phyloP scores from a whole-genome alignment of 2,329 filamentous ascomycete species.

The Fusarium solani-melongenae region DNA sequence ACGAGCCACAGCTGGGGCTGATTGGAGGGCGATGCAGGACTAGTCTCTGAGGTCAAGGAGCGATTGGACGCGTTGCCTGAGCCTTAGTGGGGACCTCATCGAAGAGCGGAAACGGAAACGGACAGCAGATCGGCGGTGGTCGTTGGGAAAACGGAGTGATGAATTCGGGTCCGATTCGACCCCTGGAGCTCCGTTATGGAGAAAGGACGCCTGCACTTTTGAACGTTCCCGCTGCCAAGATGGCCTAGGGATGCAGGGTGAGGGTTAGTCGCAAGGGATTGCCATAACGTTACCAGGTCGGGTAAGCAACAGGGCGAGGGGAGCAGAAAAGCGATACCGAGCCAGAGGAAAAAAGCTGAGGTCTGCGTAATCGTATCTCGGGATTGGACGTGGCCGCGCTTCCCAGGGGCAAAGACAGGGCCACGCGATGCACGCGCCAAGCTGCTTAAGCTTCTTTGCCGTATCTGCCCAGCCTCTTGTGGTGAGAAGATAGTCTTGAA shows the following conservation, averaged over 20 bases:
- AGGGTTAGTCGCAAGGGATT: background rate
- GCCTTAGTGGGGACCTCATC: slow-evolving; percentile 9
- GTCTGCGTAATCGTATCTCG: slow-evolving; percentile 38
- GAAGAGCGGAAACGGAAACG: slow-evolving; percentile 16
- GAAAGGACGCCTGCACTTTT: slow-evolving; percentile 15
- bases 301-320: slow-evolving; percentile 20
- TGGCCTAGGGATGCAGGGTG: slow-evolving; percentile 27
- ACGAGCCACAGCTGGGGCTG: slow-evolving; percentile 19
- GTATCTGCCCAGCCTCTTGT: slow-evolving; percentile 25
- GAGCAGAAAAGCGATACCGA: background rate
- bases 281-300: slow-evolving; percentile 27
- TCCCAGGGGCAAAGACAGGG: slow-evolving; percentile 36
- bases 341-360: background rate
- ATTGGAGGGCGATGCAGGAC: slow-evolving; percentile 18
- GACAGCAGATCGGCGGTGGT: slow-evolving; percentile 19
- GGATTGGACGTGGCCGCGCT: slow-evolving; percentile 31
- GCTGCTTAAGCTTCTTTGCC: slow-evolving; percentile 43
- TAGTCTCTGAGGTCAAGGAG: slow-evolving; percentile 8
- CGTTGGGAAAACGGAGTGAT: slow-evolving; percentile 20
- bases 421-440: slow-evolving; percentile 40
- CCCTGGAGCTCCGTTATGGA: slow-evolving; percentile 15
- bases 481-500: background rate
- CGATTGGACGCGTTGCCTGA: slow-evolving; percentile 19
- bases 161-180: slow-evolving; percentile 25
- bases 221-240: slow-evolving; percentile 35